Evolutionary conservation across 306 rosid genomes (phyloP).

Genomic region (Calophaca sinica): DNA sequence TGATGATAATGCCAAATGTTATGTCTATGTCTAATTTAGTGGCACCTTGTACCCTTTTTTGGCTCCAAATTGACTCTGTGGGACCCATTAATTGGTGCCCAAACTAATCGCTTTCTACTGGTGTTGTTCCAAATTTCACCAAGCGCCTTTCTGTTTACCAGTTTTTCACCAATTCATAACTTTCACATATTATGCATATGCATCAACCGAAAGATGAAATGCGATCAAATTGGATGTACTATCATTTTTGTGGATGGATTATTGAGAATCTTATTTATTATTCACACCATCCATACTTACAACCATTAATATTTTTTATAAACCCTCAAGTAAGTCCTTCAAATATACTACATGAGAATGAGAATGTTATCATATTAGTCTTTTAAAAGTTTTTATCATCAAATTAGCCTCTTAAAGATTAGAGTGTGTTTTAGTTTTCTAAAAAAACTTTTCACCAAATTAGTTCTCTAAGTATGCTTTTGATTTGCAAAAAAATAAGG

Average conservation of each 20-base stretch:
- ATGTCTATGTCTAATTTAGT: constrained; percentile 38
- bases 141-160: neutral
- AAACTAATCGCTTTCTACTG: neutral
- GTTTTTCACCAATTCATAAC: neutral
- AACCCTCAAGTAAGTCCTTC: no score
- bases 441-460: no score
- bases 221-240: neutral
- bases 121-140: constrained; percentile 13
- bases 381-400: no score
- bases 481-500: no score
- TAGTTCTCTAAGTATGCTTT: no score
- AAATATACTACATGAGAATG: no score
- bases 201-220: neutral
- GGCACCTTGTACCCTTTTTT: constrained; percentile 38
- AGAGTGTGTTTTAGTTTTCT: no score
- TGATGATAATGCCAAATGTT: constrained; percentile 36
- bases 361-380: no score
- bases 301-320: no score
- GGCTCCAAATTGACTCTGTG: constrained; percentile 29
- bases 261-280: neutral
- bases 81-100: constrained; percentile 36
- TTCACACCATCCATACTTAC: neutral
- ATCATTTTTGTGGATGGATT: neutral
- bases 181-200: neutral
- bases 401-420: no score